These are phyloP conservation scores for Fomitopsis pinicola DNA, from an alignment of 1,284 basidiomycete genomes.

Conservation along the genomic window DNA sequence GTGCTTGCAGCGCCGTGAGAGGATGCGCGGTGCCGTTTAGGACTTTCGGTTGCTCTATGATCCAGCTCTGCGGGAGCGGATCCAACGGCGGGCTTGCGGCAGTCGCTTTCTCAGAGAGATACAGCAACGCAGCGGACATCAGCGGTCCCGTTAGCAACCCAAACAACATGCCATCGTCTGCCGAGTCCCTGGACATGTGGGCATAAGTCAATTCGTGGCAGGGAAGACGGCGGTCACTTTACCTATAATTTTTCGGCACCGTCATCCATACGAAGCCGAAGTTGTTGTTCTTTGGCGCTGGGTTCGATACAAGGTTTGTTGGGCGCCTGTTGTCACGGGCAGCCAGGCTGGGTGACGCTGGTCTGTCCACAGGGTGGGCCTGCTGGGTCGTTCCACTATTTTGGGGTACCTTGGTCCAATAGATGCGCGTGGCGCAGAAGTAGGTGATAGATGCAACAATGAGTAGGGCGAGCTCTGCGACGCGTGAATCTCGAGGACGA, in stretches of 20 bases:
- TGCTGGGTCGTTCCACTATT: constrained; percentile 21
- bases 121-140: constrained; percentile 63
- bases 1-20: constrained; percentile 51
- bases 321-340: constrained; percentile 40
- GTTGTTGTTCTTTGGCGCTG: constrained; percentile 41
- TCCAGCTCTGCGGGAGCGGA: constrained; percentile 60
- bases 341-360: constrained; percentile 36
- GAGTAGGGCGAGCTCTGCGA: constrained; percentile 56
- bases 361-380: constrained; percentile 25
- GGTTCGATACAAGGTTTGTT: constrained; percentile 19
- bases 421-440: constrained; percentile 57
- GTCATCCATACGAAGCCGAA: constrained; percentile 82
- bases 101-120: constrained; percentile 39
- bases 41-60: constrained; percentile 65
- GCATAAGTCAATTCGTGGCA: neutral
- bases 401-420: constrained; percentile 28
- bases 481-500: neutral
- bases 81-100: constrained; percentile 13
- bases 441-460: constrained; percentile 57
- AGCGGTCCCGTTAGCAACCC: constrained; percentile 78
- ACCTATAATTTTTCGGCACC: constrained; percentile 85
- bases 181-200: constrained; percentile 51
- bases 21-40: constrained; percentile 36
- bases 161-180: constrained; percentile 82
- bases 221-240: constrained; percentile 11